These are phyloP conservation scores for Pseudogymnoascus sp. DNA, from an alignment of 2,329 filamentous ascomycete genomes.

Conservation along the genomic window DNA sequence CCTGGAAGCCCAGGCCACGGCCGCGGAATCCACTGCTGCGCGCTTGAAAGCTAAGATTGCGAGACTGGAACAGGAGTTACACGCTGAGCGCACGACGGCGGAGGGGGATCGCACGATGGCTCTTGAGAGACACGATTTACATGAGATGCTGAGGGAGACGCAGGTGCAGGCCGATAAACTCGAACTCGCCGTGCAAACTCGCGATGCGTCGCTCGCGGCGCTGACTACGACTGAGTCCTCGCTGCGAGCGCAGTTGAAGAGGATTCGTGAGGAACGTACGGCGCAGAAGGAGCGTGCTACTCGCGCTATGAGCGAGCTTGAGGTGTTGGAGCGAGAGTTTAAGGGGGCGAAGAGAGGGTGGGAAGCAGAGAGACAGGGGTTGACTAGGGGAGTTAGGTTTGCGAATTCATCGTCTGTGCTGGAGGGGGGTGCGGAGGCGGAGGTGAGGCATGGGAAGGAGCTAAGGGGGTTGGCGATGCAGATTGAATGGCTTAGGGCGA, in stretches of 20 bases:
- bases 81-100: conserved; percentile 45
- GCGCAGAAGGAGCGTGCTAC: conserved; percentile 24
- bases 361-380: conserved; percentile 37
- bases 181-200: conserved; percentile 62
- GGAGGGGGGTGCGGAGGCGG: conserved; percentile 33
- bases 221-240: conserved; percentile 48
- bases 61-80: conserved; percentile 38
- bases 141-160: conserved; percentile 50
- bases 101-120: conserved; percentile 48
- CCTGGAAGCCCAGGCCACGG: conserved; percentile 28
- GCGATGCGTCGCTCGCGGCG: conserved; percentile 54
- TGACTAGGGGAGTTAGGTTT: conserved; percentile 30
- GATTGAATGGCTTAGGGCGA: conserved; percentile 81
- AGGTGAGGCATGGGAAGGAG: conserved; percentile 64
- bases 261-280: conserved; percentile 57
- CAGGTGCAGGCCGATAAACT: conserved; percentile 59
- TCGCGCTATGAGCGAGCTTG: conserved; percentile 19
- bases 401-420: conserved; percentile 31
- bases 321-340: conserved; percentile 30
- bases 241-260: conserved; percentile 59
- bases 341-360: conserved; percentile 35
- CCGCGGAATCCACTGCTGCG: conserved; percentile 36
- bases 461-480: conserved; percentile 78
- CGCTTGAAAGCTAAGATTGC: conserved; percentile 43
- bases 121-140: conserved; percentile 51